phyloP scores from a whole-genome alignment of 441 rosid species.

The Lepidium campestre region DNA sequence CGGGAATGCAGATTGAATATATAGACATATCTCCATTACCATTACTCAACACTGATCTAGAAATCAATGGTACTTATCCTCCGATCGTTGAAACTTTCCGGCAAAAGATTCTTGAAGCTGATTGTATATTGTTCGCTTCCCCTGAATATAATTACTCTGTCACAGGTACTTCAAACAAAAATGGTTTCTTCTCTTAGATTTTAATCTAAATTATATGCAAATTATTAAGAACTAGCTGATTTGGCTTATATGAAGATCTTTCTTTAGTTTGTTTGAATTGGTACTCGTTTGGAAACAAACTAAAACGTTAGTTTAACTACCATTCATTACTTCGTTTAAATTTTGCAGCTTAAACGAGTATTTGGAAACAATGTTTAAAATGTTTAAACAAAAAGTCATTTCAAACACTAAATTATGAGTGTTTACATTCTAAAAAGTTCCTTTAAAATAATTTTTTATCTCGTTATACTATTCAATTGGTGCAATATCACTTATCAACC shows the following conservation, averaged over 20 bases:
- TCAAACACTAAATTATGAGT: no score
- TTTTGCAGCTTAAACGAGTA: no score
- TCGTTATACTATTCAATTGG: no score
- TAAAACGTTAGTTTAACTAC: no score
- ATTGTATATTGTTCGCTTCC: conserved; percentile 57
- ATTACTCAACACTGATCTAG: conserved; percentile 73
- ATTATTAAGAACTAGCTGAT: background rate
- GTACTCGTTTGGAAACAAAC: no score
- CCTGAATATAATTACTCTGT: conserved; percentile 79
- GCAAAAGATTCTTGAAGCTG: conserved; percentile 45
- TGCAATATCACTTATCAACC: no score
- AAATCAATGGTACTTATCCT: conserved; percentile 54
- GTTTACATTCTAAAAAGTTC: no score
- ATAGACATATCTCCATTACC: conserved; percentile 62
- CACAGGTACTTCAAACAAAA: conserved; percentile 32
- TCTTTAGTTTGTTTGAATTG: no score
- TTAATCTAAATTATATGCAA: background rate
- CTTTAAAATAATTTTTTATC: no score
- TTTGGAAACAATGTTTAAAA: no score
- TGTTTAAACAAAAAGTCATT: no score
- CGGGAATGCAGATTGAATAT: conserved; percentile 54
- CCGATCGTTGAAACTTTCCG: conserved; percentile 62
- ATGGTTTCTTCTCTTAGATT: background rate
- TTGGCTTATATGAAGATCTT: background rate
- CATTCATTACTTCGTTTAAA: no score